A percentile compares a stretch with the other conserved stretches of the same genome.
Conservation (phyloP, 495 filamentous ascomycete species). For the Parmelia sp. region DNA sequence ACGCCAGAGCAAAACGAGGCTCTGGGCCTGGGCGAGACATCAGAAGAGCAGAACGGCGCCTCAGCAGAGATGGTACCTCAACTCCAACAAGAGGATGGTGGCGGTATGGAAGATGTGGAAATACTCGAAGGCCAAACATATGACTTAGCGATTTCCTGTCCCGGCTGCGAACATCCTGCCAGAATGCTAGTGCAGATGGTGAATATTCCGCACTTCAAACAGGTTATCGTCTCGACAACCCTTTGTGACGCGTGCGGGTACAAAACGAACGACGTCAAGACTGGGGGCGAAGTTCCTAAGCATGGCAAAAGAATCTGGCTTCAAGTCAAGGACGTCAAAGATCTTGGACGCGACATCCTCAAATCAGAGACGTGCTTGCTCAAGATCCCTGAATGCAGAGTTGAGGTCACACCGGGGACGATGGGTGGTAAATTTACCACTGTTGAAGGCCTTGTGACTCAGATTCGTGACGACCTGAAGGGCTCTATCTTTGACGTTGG, state of each 20-base stretch:
- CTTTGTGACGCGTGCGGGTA: constrained; percentile 89
- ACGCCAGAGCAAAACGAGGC: constrained; percentile 78
- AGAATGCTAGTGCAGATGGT: constrained; percentile 92
- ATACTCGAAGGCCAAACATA: constrained; percentile 88
- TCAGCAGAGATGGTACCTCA: constrained; percentile 20
- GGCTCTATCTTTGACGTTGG: constrained; percentile 76
- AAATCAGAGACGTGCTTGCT: constrained; percentile 91
- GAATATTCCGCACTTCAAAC: constrained; percentile 92
- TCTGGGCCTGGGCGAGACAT: constrained; percentile 57
- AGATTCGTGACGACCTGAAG: constrained; percentile 82
- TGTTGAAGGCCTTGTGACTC: constrained; percentile 87
- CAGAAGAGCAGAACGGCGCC: constrained; percentile 3
- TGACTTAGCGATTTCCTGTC: constrained; percentile 81
- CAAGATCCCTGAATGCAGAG: constrained; percentile 73
- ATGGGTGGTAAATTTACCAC: constrained; percentile 97
- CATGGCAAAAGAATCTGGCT: constrained; percentile 80
- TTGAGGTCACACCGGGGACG: constrained; percentile 82
- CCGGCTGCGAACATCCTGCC: constrained; percentile 77
- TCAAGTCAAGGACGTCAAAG: constrained; percentile 60
- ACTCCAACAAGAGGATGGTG: constrained; percentile 22
- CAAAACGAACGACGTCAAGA: constrained; percentile 90
- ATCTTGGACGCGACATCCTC: constrained; percentile 86
- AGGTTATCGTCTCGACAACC: constrained; percentile 86
- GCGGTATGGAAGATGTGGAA: constrained; percentile 53
- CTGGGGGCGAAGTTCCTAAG: constrained; percentile 84